Evolutionary conservation across 495 filamentous ascomycete species (phyloP).

Genomic region (Penicillium cosmopolitanum): DNA sequence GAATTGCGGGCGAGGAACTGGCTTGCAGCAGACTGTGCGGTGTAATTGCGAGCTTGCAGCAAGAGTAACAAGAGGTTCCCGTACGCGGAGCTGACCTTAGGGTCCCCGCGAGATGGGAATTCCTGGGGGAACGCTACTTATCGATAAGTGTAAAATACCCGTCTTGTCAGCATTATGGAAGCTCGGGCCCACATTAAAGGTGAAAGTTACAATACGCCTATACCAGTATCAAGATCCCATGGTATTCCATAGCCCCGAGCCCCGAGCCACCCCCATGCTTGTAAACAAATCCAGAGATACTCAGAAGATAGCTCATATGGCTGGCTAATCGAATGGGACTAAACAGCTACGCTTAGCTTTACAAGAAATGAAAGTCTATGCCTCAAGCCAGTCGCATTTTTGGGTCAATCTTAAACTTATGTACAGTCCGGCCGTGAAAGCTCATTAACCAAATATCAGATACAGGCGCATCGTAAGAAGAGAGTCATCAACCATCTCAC

Average conservation of each 20-base stretch:
- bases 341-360: background rate
- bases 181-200: background rate
- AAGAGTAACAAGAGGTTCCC: too few relatives aligned
- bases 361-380: slow-evolving; percentile 6
- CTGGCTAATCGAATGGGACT: too few relatives aligned
- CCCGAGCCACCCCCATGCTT: too few relatives aligned
- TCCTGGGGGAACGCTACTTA: background rate
- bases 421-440: slow-evolving; percentile 23
- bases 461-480: slow-evolving; percentile 26
- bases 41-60: too few relatives aligned
- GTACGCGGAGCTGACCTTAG: too few relatives aligned
- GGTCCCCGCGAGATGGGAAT: too few relatives aligned
- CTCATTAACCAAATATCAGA: slow-evolving; percentile 27
- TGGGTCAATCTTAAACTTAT: slow-evolving; percentile 13
- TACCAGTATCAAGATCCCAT: too few relatives aligned
- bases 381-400: slow-evolving; percentile 17
- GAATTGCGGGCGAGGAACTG: background rate
- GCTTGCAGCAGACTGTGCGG: background rate
- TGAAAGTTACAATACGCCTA: background rate
- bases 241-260: too few relatives aligned
- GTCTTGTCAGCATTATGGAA: background rate
- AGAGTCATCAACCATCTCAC: slow-evolving; percentile 30
- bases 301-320: too few relatives aligned
- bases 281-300: too few relatives aligned
- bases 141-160: background rate